Evolutionary conservation across 2,329 filamentous ascomycete genomes (phyloP).

Genomic region (Aspergillus amoenus): DNA sequence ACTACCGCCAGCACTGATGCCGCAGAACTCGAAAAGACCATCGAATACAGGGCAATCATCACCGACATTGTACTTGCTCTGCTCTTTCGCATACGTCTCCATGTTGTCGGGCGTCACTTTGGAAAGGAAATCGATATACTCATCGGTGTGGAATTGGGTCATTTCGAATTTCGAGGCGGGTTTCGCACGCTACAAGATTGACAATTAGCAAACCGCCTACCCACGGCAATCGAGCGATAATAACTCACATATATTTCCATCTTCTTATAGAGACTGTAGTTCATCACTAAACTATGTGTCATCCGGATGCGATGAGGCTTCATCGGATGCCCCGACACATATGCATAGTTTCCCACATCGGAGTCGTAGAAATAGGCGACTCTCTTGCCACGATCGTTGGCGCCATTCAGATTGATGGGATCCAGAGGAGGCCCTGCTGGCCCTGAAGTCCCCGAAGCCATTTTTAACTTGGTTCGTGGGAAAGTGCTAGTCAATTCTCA

Average conservation of each 20-base stretch:
- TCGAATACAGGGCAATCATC: constrained; percentile 67
- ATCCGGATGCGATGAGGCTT: constrained; percentile 68
- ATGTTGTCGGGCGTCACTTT: constrained; percentile 99
- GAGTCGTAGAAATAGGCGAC: constrained; percentile 99
- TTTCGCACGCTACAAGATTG: constrained; percentile 66
- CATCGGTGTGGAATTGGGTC: constrained; percentile 72
- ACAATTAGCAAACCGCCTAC: constrained; percentile 16
- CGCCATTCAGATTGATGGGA: constrained; percentile 50
- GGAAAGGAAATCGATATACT: constrained; percentile 70
- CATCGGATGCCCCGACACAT: constrained; percentile 73
- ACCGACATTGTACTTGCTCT: constrained; percentile 73
- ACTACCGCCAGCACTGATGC: constrained; percentile 67
- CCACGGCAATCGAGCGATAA: background rate
- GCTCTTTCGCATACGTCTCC: constrained; percentile 87
- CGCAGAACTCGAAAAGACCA: constrained; percentile 69
- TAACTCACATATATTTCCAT: constrained; percentile 67
- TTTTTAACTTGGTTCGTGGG: constrained; percentile 28
- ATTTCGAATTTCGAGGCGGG: constrained; percentile 71
- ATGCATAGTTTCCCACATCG: constrained; percentile 97
- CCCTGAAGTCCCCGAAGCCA: constrained; percentile 44
- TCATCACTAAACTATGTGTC: constrained; percentile 67
- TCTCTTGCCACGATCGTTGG: constrained; percentile 65
- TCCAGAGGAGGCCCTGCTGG: constrained; percentile 51
- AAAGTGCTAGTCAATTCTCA: constrained; percentile 10
- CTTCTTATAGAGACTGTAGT: constrained; percentile 71